Evolutionary conservation across 192 early-diverging fungal genomes (phyloP).

Genomic region (Linnemannia hyalina): DNA sequence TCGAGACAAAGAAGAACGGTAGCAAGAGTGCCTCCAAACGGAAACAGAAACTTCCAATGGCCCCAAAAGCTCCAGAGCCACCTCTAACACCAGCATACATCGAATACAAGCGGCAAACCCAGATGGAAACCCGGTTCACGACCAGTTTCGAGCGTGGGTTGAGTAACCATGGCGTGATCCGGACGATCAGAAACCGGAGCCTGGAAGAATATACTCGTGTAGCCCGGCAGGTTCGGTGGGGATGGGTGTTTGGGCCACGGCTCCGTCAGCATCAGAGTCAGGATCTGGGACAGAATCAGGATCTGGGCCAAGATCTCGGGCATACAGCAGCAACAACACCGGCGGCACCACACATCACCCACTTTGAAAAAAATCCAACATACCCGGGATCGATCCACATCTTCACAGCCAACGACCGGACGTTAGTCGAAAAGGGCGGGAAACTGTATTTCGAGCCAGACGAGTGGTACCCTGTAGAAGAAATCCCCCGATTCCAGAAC

Average conservation of each 20-base stretch:
- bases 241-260: neutral
- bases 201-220: neutral
- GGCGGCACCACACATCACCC: neutral
- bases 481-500: no score
- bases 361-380: neutral
- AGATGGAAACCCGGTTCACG: conserved; percentile 9
- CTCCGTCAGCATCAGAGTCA: neutral
- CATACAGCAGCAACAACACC: neutral
- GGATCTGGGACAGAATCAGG: no score
- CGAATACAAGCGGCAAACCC: neutral
- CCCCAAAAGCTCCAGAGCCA: neutral
- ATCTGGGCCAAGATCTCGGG: no score
- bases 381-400: neutral
- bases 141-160: conserved; percentile 7
- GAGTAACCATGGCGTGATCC: neutral
- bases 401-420: neutral
- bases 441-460: no score
- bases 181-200: neutral
- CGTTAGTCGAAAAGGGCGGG: no score
- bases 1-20: neutral
- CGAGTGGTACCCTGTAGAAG: no score
- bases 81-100: neutral
- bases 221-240: neutral
- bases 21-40: neutral
- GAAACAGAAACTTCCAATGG: neutral